Evolutionary conservation across 352 stramenopile genomes (phyloP), one percentile per base, ranked within the genome.

Genomic region (Pythium chondricola): DNA sequence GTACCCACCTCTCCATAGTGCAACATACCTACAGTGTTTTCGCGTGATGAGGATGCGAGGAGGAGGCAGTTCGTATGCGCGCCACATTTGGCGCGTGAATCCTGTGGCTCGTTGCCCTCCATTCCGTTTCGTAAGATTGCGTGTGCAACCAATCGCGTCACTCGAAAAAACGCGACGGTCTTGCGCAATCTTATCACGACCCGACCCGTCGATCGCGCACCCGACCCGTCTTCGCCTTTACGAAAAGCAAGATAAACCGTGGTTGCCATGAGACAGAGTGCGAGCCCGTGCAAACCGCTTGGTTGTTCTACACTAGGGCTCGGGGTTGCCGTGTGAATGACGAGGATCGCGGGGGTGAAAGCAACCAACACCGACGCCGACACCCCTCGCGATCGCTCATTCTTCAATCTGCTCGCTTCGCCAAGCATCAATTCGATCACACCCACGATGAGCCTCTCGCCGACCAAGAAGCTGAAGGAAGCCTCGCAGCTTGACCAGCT

Each of bases 401-500:
- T 89, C 74, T 73, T 69, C 70, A 87, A 85, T 89, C 68, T 62
- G 59, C 78, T 49, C 52, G 24, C 60, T 83, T 75, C 49, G 13
- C 29, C 25, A 33, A 33, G 13, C 29, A 33, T 25, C 14, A 30
- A 22, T 31, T 18, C 26, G 29, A 48, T 32, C 21, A 22, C 50
- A 67, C 56, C 37, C 18, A 58, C 42, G 30, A 57, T 86, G 69
- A 69, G 58, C 46, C 53, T 44, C 45, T 88, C 78, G 51, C 73
- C 78, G 17, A 77, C 69, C 65, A 90, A 90, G 75, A 90, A 88
- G 65, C 32, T 75, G 18, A 81, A 81, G 63, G 71, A 83, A 47
- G 62, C 65, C 52, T 75, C 78, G 61, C 83, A 94, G 60, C 78
- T 98, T 26, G 94, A 98, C 58, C 83, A 98, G 69, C 82, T 99